Evolutionary conservation across 73 alveolate species (phyloP).

Genomic region (Tetrahymena elliotti): DNA sequence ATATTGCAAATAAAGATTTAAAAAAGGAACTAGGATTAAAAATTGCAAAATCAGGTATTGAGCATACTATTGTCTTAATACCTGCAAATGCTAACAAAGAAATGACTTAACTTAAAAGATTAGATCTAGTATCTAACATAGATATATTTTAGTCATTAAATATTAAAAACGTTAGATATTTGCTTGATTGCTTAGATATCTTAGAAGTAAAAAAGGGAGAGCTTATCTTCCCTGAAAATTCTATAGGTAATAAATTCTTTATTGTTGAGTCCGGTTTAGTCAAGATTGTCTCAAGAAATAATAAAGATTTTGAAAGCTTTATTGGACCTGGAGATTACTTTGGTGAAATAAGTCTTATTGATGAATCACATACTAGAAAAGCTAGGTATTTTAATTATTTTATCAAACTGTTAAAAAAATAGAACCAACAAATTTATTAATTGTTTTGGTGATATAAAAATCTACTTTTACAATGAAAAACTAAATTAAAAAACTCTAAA

Average conservation of each 20-base stretch:
- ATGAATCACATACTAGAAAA: neutral
- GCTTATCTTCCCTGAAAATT: slow-evolving; percentile 22
- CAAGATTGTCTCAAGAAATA: slow-evolving; percentile 15
- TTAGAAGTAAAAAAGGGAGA: slow-evolving; percentile 28
- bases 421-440: no score
- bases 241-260: slow-evolving; percentile 38
- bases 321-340: slow-evolving; percentile 33
- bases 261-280: slow-evolving; percentile 39
- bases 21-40: slow-evolving; percentile 34
- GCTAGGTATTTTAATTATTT: neutral
- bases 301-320: slow-evolving; percentile 28
- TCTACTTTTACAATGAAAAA: no score
- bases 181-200: slow-evolving; percentile 11
- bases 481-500: no score
- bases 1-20: slow-evolving; percentile 21
- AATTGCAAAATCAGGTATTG: slow-evolving; percentile 39
- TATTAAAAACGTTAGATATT: slow-evolving; percentile 29
- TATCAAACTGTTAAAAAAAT: no score
- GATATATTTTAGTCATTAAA: slow-evolving; percentile 27
- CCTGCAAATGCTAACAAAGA: slow-evolving; percentile 35
- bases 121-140: slow-evolving; percentile 21
- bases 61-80: slow-evolving; percentile 31
- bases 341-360: slow-evolving; percentile 17
- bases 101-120: slow-evolving; percentile 19
- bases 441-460: no score